Evolutionary conservation across 352 stramenopile species (phyloP), one percentile per base, ranked within the genome.

Genomic region (Phytophthora pini): DNA sequence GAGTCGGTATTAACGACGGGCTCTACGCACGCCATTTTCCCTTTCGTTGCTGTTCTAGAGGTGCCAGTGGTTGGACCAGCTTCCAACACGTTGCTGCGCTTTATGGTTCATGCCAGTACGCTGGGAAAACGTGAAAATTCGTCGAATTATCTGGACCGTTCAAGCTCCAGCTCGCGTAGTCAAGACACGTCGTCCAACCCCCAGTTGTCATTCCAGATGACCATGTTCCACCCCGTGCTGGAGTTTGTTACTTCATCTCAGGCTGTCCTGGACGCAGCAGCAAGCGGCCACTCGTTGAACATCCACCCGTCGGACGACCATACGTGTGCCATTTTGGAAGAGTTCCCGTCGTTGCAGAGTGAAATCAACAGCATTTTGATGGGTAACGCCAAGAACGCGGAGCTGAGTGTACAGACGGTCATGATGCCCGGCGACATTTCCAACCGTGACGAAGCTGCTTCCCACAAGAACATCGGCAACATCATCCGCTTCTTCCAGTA

Each of bases 401-500:
- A 96, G 62, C 65, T 96, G 41, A 93, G 85, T 62, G 86, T 96
- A 7, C 84, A 92, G 57, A 96, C 88, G 0, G 88, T 96, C 29
- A 93, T 93, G 81, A 94, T 96, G 88, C 84, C 86, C 17, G 88
- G 87, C 9, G 85, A 93, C 15, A 82, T 83, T 48, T 71, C 77
- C 12, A 82, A 77, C 6, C 87, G 88, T 11, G 88, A 93, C n/a
- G 86, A 94, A 11, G 29, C 74, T 61, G 77, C 85, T 4, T 79
- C 81, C 9, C 88, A 96, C 72, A 92, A 93, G 63, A 92, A 93
- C 59, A 96, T 96, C 48, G 88, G 88, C 22, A 94, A 96, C 69
- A 93, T 96, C 43, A 93, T 94, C 38, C 84, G 86, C 11, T 96
- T 92, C 52, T 96, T 96, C 60, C 87, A 94, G 63, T 96, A 94